Conservation (phyloP, 2,329 filamentous ascomycete genomes). For the Aspergillus proliferans region DNA sequence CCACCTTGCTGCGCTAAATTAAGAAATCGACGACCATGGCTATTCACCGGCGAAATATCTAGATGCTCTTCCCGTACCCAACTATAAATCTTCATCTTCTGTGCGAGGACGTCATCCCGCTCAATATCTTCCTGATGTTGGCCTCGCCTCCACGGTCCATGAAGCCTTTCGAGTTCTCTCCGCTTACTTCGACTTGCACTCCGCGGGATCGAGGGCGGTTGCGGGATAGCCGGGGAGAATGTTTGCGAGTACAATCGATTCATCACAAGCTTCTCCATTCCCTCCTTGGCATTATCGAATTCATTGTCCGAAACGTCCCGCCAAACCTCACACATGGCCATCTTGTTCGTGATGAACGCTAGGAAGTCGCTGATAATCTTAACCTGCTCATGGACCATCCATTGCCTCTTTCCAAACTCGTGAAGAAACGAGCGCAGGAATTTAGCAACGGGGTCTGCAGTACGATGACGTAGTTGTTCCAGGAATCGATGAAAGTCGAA, state of each 20-base stretch:
- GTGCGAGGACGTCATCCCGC: slow-evolving; percentile 86
- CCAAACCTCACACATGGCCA: slow-evolving; percentile 97
- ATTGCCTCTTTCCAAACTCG: slow-evolving; percentile 95
- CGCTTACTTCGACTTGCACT: slow-evolving; percentile 58
- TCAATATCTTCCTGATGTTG: slow-evolving; percentile 99
- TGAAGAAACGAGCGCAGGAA: slow-evolving; percentile 90
- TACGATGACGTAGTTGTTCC: slow-evolving; percentile 90
- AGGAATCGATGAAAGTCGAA: slow-evolving; percentile 98
- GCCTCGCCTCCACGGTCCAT: slow-evolving; percentile 78
- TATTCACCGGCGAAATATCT: slow-evolving; percentile 78
- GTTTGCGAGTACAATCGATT: slow-evolving; percentile 93
- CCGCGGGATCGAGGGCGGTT: slow-evolving; percentile 61
- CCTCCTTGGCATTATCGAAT: slow-evolving; percentile 95
- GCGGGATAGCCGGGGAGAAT: slow-evolving; percentile 86
- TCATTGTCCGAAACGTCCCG: slow-evolving; percentile 90
- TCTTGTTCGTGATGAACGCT: slow-evolving; percentile 95
- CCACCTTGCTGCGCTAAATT: slow-evolving; percentile 78
- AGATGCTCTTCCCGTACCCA: slow-evolving; percentile 93
- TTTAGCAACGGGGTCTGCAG: slow-evolving; percentile 93
- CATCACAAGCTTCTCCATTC: slow-evolving; percentile 99
- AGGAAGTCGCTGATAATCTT: slow-evolving; percentile 98
- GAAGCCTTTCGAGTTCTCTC: slow-evolving; percentile 60
- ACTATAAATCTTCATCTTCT: slow-evolving; percentile 94
- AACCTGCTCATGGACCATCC: slow-evolving; percentile 99
- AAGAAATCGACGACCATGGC: slow-evolving; percentile 83